phyloP scores from a whole-genome alignment of 2,329 filamentous ascomycete species.

The Achaetomium macrosporum region DNA sequence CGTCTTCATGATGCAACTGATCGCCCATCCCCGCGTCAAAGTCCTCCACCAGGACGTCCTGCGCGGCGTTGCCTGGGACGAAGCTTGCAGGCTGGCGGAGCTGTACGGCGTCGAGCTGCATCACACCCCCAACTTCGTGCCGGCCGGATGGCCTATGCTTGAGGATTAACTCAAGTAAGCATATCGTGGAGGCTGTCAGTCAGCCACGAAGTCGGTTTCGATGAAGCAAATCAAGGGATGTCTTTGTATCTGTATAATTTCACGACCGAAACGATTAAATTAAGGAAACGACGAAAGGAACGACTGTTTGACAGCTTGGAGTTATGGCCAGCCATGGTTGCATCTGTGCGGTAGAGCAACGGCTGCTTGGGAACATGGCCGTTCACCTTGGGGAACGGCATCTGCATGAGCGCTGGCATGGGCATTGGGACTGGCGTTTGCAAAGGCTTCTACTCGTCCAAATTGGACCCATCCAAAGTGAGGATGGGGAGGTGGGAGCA shows the following conservation, averaged over 20 bases:
- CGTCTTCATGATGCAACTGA: slow-evolving; percentile 11
- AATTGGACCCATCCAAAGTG: no score
- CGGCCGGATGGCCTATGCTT: not conserved
- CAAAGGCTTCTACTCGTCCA: no score
- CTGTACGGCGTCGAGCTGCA: slow-evolving; percentile 10
- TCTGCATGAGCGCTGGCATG: not conserved
- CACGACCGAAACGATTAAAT: no score
- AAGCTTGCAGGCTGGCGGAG: slow-evolving; percentile 6
- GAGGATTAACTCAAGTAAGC: no score
- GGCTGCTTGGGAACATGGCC: not conserved
- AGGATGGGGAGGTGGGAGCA: no score
- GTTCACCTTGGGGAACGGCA: not conserved
- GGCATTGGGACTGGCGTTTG: not conserved
- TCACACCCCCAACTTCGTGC: not conserved
- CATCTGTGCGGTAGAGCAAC: not conserved
- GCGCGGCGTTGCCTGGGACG: slow-evolving; percentile 10
- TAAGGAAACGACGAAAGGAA: not conserved
- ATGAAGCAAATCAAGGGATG: not conserved
- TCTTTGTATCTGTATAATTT: not conserved
- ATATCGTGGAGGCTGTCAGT: no score
- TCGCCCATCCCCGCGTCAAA: slow-evolving; percentile 13
- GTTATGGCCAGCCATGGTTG: not conserved
- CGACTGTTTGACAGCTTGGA: not conserved
- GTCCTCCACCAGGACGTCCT: slow-evolving; percentile 17
- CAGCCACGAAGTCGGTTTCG: not conserved